phyloP scores from a whole-genome alignment of 306 rosid species.

The Quercus aquifolioides region DNA sequence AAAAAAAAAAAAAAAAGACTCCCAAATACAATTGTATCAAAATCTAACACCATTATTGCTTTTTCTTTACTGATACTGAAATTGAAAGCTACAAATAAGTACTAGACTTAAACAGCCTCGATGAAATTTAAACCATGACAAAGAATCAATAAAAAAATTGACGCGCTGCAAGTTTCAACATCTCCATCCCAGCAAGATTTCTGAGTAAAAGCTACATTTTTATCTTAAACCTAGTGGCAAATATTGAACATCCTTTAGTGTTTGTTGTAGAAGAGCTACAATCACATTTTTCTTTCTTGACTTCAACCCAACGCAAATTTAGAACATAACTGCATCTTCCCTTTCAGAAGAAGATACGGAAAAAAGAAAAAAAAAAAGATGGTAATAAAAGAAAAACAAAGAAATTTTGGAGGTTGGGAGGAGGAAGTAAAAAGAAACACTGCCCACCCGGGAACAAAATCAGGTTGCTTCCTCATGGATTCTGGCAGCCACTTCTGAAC shows the following conservation, averaged over 20 bases:
- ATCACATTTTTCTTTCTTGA: conserved; percentile 69
- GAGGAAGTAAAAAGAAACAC: conserved; percentile 19
- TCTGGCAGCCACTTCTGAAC: conserved; percentile 49
- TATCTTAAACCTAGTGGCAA: conserved; percentile 86
- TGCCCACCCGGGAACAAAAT: conserved; percentile 64
- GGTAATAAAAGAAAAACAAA: not conserved
- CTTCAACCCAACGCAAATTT: conserved; percentile 77
- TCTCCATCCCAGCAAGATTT: conserved; percentile 71
- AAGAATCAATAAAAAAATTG: conserved; percentile 85
- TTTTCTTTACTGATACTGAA: conserved; percentile 26
- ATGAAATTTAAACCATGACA: conserved; percentile 58
- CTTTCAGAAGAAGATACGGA: conserved; percentile 47
- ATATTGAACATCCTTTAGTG: conserved; percentile 78
- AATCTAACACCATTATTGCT: conserved; percentile 30
- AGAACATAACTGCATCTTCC: conserved; percentile 60
- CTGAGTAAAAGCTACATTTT: conserved; percentile 57
- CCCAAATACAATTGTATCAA: not conserved
- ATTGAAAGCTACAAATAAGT: conserved; percentile 27
- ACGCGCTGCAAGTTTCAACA: conserved; percentile 71
- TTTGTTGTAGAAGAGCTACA: conserved; percentile 86
- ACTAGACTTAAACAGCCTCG: conserved; percentile 34
- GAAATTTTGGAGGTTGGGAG: conserved; percentile 40
- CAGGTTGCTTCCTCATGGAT: conserved; percentile 57
- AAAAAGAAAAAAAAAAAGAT: conserved; percentile 13
- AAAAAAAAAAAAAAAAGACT: no score